phyloP scores from a whole-genome alignment of 176 grass and related monocot genomes.

The Themeda triandra region DNA sequence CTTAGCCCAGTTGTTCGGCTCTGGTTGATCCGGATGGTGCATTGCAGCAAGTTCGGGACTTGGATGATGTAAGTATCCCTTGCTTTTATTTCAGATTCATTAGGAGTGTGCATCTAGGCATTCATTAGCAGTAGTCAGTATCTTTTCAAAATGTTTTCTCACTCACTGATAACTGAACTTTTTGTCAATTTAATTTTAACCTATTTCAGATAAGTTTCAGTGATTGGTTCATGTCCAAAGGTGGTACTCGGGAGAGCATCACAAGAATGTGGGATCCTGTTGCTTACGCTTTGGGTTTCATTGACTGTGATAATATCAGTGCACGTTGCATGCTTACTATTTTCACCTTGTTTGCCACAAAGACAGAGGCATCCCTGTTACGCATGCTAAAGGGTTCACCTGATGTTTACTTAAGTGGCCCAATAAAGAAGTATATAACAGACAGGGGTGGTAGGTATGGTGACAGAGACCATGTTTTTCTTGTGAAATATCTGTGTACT shows the following conservation, averaged over 20 bases:
- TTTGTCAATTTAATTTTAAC: conserved; percentile 10
- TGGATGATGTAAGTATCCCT: conserved; percentile 72
- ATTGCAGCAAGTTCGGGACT: conserved; percentile 81
- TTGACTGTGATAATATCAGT: conserved; percentile 99
- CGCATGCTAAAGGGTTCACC: conserved; percentile 99
- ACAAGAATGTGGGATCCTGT: conserved; percentile 97
- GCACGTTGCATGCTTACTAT: conserved; percentile 99
- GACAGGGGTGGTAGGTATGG: conserved; percentile 96
- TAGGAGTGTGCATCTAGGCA: conserved; percentile 3
- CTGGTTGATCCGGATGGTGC: conserved; percentile 95
- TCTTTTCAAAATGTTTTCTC: conserved; percentile 26
- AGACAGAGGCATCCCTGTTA: conserved; percentile 94
- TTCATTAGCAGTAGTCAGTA: conserved; percentile 4
- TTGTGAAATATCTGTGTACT: conserved; percentile 5
- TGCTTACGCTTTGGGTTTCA: conserved; percentile 97
- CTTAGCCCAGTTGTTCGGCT: conserved; percentile 96
- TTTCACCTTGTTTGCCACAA: conserved; percentile 95
- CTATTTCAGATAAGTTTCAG: conserved; percentile 81
- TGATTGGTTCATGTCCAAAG: conserved; percentile 98
- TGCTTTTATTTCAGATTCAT: background rate
- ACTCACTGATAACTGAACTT: background rate
- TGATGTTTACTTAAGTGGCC: conserved; percentile 95
- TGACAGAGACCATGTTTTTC: conserved; percentile 14
- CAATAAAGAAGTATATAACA: conserved; percentile 92
- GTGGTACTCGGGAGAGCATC: conserved; percentile 83